These are phyloP conservation scores for Leccinum discolor DNA, from an alignment of 1,284 basidiomycete species.

Conservation along the genomic window DNA sequence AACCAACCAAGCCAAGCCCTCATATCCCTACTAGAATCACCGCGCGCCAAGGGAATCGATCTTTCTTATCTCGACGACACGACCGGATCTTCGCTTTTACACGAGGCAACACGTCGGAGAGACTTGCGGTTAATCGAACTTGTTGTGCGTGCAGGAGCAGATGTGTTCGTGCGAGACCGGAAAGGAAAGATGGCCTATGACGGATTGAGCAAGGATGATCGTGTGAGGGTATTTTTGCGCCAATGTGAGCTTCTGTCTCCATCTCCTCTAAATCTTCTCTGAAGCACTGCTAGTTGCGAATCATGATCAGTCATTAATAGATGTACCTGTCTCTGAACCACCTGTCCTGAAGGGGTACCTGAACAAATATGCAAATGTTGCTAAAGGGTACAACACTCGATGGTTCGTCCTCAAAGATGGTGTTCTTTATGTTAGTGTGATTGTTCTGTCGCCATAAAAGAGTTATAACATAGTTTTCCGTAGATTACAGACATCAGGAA, in stretches of 20 bases:
- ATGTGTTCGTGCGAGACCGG: slow-evolving; percentile 87
- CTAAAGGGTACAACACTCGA: slow-evolving; percentile 87
- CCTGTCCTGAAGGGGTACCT: slow-evolving; percentile 79
- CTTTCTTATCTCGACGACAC: slow-evolving; percentile 75
- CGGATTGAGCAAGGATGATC: slow-evolving; percentile 71
- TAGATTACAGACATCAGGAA: slow-evolving; percentile 90
- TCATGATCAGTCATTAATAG: slow-evolving; percentile 71
- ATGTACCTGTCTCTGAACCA: slow-evolving; percentile 50
- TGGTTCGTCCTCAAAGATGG: slow-evolving; percentile 96
- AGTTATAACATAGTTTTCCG: slow-evolving; percentile 8
- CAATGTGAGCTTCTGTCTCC: slow-evolving; percentile 63
- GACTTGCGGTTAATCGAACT: slow-evolving; percentile 85
- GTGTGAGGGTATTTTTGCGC: slow-evolving; percentile 80
- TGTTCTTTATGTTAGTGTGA: slow-evolving; percentile 68
- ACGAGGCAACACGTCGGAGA: slow-evolving; percentile 85
- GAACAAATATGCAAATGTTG: slow-evolving; percentile 91
- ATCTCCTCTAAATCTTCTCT: neutral
- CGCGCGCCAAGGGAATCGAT: slow-evolving; percentile 62
- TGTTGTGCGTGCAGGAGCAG: slow-evolving; percentile 83
- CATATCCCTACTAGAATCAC: slow-evolving; percentile 59
- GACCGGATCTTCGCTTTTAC: slow-evolving; percentile 81
- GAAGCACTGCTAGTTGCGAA: slow-evolving; percentile 61
- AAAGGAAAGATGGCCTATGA: slow-evolving; percentile 80
- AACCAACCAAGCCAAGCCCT: slow-evolving; percentile 53
- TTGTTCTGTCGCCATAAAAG: neutral